Percentiles rank a stretch among this genome's conserved stretches.
These are phyloP conservation scores for Penicillium chermesinum DNA, from an alignment of 495 filamentous ascomycete genomes.

Conservation along the genomic window DNA sequence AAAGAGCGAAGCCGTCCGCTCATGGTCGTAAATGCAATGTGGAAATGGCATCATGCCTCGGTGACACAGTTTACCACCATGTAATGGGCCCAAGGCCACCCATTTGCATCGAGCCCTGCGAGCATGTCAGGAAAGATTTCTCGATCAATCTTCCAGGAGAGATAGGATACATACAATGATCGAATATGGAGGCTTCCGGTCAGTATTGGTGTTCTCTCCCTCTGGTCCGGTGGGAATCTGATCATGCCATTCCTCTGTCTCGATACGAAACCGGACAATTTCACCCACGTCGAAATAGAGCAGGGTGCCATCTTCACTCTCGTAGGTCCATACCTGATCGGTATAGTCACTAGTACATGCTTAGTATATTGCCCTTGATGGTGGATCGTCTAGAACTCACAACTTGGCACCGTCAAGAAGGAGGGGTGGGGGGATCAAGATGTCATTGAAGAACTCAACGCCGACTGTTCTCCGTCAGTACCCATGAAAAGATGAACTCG, in stretches of 20 bases:
- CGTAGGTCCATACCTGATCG: conserved; percentile 80
- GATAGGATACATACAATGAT: conserved; percentile 46
- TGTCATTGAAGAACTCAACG: conserved; percentile 87
- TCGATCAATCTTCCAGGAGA: conserved; percentile 7
- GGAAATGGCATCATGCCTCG: background rate
- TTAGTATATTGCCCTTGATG: conserved; percentile 19
- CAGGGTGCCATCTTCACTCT: conserved; percentile 58
- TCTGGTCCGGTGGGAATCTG: conserved; percentile 68
- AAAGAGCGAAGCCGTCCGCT: conserved; percentile 1
- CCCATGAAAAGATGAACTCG: too few relatives aligned
- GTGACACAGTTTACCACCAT: conserved; percentile 38
- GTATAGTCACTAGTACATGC: conserved; percentile 49
- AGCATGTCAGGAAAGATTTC: background rate
- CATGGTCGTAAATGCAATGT: background rate
- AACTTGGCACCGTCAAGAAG: conserved; percentile 70
- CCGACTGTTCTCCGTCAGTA: conserved; percentile 50
- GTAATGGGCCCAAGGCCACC: conserved; percentile 44
- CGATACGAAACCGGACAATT: conserved; percentile 75
- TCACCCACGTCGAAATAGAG: conserved; percentile 88
- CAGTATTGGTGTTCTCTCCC: conserved; percentile 41
- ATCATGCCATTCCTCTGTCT: conserved; percentile 83
- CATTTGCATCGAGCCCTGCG: conserved; percentile 51
- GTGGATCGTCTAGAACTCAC: conserved; percentile 44
- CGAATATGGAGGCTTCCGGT: conserved; percentile 59
- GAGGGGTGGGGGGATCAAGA: conserved; percentile 65